phyloP scores from a whole-genome alignment of 768 basidiomycete genomes.

The Dentipellis sp. region DNA sequence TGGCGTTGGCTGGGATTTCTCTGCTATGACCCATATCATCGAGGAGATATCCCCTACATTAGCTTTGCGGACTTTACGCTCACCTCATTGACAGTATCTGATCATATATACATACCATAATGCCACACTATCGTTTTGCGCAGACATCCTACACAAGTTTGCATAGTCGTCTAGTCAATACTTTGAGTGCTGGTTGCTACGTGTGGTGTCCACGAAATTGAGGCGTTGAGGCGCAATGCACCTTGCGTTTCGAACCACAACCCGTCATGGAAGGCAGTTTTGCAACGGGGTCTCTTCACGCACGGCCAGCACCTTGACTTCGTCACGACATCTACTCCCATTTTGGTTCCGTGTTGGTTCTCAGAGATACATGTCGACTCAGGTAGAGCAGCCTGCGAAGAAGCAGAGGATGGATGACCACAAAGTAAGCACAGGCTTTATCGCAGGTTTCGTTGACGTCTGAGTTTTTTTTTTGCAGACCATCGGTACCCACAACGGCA shows the following conservation, averaged over 20 bases:
- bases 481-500: conserved; percentile 93
- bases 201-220: background rate
- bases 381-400: conserved; percentile 23
- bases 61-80: too few relatives aligned
- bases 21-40: too few relatives aligned
- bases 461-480: conserved; percentile 31
- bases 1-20: too few relatives aligned
- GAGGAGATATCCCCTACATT: too few relatives aligned
- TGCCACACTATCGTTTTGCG: too few relatives aligned
- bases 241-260: background rate
- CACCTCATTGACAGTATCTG: background rate
- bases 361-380: conserved; percentile 16
- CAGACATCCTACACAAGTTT: too few relatives aligned
- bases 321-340: background rate
- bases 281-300: background rate
- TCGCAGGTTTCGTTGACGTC: background rate
- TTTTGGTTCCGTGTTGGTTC: background rate
- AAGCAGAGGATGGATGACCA: conserved; percentile 37
- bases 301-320: background rate
- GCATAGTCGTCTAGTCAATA: too few relatives aligned
- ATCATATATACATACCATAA: too few relatives aligned
- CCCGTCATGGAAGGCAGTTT: background rate
- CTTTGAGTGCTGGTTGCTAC: too few relatives aligned
- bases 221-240: background rate
- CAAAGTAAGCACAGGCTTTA: conserved; percentile 15